Conservation (phyloP, 75 land plant species). For the Isoetes taiwanensis region DNA sequence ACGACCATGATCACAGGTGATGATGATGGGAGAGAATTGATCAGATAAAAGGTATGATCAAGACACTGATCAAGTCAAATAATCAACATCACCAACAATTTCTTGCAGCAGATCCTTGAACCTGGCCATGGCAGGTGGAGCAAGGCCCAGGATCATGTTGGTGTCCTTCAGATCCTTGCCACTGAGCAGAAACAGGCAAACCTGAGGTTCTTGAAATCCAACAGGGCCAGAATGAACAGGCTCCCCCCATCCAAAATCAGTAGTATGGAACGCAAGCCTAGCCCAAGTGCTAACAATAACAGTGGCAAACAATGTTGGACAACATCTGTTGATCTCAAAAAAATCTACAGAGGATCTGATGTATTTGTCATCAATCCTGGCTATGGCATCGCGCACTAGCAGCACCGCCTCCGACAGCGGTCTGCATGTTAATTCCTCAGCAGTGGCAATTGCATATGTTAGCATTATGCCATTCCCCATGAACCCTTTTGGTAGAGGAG, state of each 20-base stretch:
- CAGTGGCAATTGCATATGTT: constrained; percentile 33
- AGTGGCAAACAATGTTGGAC: constrained; percentile 63
- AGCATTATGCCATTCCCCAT: constrained; percentile 76
- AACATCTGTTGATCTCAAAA: constrained; percentile 43
- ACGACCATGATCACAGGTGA: too few relatives aligned
- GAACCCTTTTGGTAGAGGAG: constrained; percentile 62
- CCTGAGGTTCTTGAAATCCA: constrained; percentile 64
- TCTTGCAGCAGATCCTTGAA: constrained; percentile 35
- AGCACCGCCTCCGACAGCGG: constrained; percentile 43
- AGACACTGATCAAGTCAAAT: too few relatives aligned
- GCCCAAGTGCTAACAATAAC: constrained; percentile 83
- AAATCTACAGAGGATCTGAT: constrained; percentile 78
- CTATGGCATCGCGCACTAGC: constrained; percentile 54
- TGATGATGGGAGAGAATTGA: too few relatives aligned
- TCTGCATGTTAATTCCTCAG: constrained; percentile 35
- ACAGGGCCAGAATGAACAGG: constrained; percentile 65
- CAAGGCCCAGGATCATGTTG: constrained; percentile 50
- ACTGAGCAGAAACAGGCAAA: constrained; percentile 57
- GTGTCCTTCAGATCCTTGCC: constrained; percentile 60
- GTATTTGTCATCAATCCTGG: constrained; percentile 43
- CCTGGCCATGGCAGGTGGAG: constrained; percentile 37
- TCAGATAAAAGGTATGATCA: too few relatives aligned
- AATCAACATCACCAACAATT: too few relatives aligned
- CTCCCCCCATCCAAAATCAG: constrained; percentile 92
- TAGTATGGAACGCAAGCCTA: constrained; percentile 55